A percentile compares a stretch with the other conserved stretches of the same genome.
phyloP scores from a whole-genome alignment of 768 basidiomycete genomes.

The Nidularia pulvinata region DNA sequence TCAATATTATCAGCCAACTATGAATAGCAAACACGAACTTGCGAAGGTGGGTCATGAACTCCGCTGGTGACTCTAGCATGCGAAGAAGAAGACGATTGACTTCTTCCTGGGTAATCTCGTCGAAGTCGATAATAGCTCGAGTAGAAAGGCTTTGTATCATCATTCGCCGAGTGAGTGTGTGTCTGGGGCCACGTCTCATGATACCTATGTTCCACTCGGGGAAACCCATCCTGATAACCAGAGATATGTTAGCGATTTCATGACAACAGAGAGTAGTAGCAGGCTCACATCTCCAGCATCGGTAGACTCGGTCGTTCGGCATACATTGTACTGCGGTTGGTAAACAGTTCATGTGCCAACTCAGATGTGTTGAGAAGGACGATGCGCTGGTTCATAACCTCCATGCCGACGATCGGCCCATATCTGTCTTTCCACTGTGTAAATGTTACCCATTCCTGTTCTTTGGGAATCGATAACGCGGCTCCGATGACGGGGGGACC shows the following conservation, averaged over 20 bases:
- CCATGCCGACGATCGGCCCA: constrained; percentile 2
- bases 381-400: neutral
- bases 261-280: neutral
- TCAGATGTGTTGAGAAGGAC: constrained; percentile 1
- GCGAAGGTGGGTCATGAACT: neutral
- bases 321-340: neutral
- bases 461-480: constrained; percentile 1
- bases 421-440: constrained; percentile 4
- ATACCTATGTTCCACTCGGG: neutral
- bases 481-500: constrained; percentile 2
- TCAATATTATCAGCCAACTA: neutral
- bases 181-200: neutral
- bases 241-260: too few relatives aligned
- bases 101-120: neutral
- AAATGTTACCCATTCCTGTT: constrained; percentile 4
- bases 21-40: neutral
- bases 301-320: neutral
- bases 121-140: neutral
- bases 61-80: neutral
- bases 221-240: neutral
- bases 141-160: neutral
- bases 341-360: neutral
- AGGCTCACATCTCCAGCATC: neutral
- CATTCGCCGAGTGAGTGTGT: neutral
- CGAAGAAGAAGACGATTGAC: neutral